Percentiles rank a stretch among this genome's conserved stretches.
phyloP scores from a whole-genome alignment of 176 grass and related monocot genomes.

The Ampelocalamus luodianensis region DNA sequence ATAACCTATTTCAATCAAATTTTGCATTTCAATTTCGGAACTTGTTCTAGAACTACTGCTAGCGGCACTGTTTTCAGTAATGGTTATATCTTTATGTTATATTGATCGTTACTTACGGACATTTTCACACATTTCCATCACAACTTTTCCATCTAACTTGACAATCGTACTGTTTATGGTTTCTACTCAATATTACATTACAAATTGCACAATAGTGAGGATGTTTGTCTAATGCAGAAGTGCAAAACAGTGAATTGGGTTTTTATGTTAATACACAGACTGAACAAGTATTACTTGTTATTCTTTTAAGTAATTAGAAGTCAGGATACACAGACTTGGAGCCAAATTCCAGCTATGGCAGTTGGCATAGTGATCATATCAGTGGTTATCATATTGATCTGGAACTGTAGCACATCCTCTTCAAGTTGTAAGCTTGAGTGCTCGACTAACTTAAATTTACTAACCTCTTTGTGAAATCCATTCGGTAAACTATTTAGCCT shows the following conservation, averaged over 20 bases:
- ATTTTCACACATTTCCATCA: constrained; percentile 1
- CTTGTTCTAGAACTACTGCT: constrained; percentile 20
- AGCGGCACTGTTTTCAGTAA: not conserved
- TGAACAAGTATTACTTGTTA: not conserved
- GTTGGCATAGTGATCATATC: not conserved
- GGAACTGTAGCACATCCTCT: not conserved
- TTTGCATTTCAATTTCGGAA: constrained; percentile 22
- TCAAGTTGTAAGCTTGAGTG: constrained; percentile 8
- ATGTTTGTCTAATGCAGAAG: not conserved
- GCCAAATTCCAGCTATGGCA: constrained; percentile 13
- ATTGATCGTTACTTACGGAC: not conserved
- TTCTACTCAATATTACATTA: constrained; percentile 16
- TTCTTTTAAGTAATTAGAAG: constrained; percentile 19
- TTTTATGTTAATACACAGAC: not conserved
- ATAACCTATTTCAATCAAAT: not conserved
- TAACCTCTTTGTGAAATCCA: not conserved
- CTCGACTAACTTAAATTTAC: not conserved
- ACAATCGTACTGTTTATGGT: constrained; percentile 5
- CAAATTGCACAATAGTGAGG: not conserved
- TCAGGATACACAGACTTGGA: not conserved
- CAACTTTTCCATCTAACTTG: constrained; percentile 17
- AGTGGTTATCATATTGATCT: not conserved
- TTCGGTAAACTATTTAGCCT: not conserved
- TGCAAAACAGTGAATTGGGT: not conserved
- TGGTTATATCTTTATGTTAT: constrained; percentile 34